Percentiles rank a stretch among this genome's conserved stretches.
phyloP scores from a whole-genome alignment of 2,329 filamentous ascomycete genomes.

The Colletotrichum sp. region DNA sequence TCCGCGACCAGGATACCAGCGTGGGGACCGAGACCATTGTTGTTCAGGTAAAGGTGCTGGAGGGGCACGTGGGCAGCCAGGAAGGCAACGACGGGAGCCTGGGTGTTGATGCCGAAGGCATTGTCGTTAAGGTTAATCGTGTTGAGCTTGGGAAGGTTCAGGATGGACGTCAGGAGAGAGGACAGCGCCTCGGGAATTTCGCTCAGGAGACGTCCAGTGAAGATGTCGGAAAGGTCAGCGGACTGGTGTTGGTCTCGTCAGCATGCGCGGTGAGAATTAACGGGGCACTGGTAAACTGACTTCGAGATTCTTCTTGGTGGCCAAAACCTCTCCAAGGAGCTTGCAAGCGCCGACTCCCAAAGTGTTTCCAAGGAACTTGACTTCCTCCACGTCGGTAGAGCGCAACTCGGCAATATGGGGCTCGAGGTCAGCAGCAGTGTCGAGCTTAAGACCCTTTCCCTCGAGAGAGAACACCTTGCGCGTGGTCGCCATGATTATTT shows the following conservation, averaged over 20 bases:
- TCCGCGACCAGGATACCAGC: constrained; percentile 90
- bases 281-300: constrained; percentile 44
- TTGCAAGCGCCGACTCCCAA: constrained; percentile 88
- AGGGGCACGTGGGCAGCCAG: constrained; percentile 86
- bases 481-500: constrained; percentile 13
- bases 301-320: constrained; percentile 82
- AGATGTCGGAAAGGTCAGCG: constrained; percentile 96
- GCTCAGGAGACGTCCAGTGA: constrained; percentile 89
- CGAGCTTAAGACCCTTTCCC: constrained; percentile 90
- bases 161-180: constrained; percentile 81
- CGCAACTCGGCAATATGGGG: constrained; percentile 78
- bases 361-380: constrained; percentile 89
- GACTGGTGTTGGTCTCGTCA: constrained; percentile 45
- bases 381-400: constrained; percentile 80
- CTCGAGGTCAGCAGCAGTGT: constrained; percentile 85
- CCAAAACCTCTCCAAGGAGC: constrained; percentile 80
- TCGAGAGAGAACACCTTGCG: constrained; percentile 84
- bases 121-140: constrained; percentile 98
- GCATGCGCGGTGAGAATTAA: neutral
- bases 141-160: constrained; percentile 83
- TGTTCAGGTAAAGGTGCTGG: constrained; percentile 94
- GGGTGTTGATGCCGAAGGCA: constrained; percentile 94
- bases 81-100: constrained; percentile 91
- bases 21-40: constrained; percentile 94
- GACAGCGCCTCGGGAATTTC: constrained; percentile 93